Percentiles rank a stretch among this genome's conserved stretches.
Evolutionary conservation across 2,329 filamentous ascomycete species (phyloP).

Genomic region (Cytospora schulzeri): DNA sequence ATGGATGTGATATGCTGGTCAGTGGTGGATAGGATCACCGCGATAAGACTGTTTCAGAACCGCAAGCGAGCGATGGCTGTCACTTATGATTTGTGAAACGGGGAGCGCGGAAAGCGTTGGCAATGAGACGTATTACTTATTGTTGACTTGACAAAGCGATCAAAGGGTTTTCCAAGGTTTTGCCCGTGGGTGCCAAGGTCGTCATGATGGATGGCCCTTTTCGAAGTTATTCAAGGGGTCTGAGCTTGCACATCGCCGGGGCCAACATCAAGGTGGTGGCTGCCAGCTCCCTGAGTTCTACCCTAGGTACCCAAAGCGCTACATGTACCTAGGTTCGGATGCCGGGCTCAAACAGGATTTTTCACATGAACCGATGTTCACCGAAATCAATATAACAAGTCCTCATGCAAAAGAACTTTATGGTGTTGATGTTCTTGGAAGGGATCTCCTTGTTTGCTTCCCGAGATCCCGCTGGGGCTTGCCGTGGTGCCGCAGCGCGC

Average conservation of each 20-base stretch:
- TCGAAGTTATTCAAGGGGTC: neutral
- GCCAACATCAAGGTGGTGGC: slow-evolving; percentile 1
- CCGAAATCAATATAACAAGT: neutral
- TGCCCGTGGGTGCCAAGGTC: neutral
- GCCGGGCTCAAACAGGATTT: slow-evolving; percentile 1
- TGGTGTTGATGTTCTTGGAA: neutral
- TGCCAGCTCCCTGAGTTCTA: neutral
- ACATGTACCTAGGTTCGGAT: neutral
- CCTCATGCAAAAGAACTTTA: neutral
- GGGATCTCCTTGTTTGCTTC: slow-evolving; percentile 19
- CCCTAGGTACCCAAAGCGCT: no score
- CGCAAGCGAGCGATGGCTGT: slow-evolving; percentile 23
- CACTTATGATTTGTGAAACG: slow-evolving; percentile 24
- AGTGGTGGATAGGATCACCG: slow-evolving; percentile 18
- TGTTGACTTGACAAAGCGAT: neutral
- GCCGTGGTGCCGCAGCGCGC: slow-evolving; percentile 12
- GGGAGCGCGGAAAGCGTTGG: slow-evolving; percentile 14
- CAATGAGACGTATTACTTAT: slow-evolving; percentile 6
- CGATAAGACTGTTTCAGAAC: slow-evolving; percentile 27
- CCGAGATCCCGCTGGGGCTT: slow-evolving; percentile 15
- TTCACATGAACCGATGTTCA: neutral
- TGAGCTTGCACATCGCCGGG: neutral
- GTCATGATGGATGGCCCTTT: neutral
- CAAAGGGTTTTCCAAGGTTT: neutral
- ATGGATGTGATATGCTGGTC: neutral